Evolutionary conservation across 371 early-diverging fungal genomes (phyloP), one percentile per base, ranked within the genome.

Genomic region (Apophysomyces variabilis): DNA sequence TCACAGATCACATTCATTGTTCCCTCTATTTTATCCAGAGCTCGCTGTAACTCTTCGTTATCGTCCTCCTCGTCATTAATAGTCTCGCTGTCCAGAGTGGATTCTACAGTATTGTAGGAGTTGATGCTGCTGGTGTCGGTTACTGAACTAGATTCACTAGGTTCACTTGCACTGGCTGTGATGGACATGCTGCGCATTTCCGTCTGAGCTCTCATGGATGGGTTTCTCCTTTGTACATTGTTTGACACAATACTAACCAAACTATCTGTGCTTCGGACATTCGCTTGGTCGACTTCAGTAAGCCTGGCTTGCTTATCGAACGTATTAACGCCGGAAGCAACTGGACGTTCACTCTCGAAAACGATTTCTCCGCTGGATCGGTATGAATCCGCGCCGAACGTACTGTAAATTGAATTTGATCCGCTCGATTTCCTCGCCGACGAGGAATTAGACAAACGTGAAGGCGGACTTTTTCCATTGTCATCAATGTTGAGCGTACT

Each of bases 401-500:
- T 76, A 41, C 76, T 76, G 61, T 79, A 79, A 5, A 79, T 68
- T 11, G 79, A 78, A 58, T 71, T 70, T 1, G 76, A 72, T 21
- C 67, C 74, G 7, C 72, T 63, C 5, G 76, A 79, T 62, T 76
- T 76, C 38, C 73, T 65, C 2, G 72, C 70, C n/a, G 77, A 26
- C 32, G 32, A 77, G 18, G 68, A 64, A 43, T 60, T 62, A 11
- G 75, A 78, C 69, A 68, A 73, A 39, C 72, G 61, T 37, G 73
- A 59, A 26, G 37, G 56, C 4, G 60, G 58, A 37, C 44, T 37
- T 45, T 58, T 59, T 46, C 54, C 54, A 50, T 50, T 50, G 54
- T 50, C 54, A 8, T 50, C 54, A 6, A 18, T 50, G 21, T 9
- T 50, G 16, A 21, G 21, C 21, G 54, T 21, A 50, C 54, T 26